phyloP scores from a whole-genome alignment of 495 filamentous ascomycete species.

The Stereocaulon alpinum region DNA sequence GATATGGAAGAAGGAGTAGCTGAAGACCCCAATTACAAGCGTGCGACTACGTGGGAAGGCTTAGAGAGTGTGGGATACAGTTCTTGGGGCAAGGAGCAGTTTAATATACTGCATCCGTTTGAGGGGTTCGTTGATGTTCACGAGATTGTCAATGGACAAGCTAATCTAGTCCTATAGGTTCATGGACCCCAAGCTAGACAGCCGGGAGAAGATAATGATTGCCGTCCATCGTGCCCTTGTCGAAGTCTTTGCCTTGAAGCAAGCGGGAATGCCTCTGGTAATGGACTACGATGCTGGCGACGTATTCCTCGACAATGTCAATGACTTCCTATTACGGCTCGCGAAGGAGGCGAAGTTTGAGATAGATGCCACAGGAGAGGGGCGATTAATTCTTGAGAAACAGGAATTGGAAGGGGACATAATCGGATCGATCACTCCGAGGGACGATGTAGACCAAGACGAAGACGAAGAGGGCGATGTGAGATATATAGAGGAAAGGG shows the following conservation, averaged over 20 bases:
- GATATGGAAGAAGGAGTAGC: neutral
- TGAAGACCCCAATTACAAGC: slow-evolving; percentile 34
- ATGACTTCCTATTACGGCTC: slow-evolving; percentile 1
- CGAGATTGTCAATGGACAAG: neutral
- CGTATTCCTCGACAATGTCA: neutral
- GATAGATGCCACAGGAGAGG: slow-evolving; percentile 9
- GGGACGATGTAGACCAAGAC: neutral
- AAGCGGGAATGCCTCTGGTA: slow-evolving; percentile 25
- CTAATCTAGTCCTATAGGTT: slow-evolving; percentile 18
- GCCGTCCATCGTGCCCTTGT: slow-evolving; percentile 51
- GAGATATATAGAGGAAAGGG: neutral
- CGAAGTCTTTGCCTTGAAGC: slow-evolving; percentile 44
- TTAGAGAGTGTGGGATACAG: slow-evolving; percentile 47
- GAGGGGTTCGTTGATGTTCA: slow-evolving; percentile 14
- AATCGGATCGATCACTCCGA: neutral
- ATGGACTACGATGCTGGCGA: slow-evolving; percentile 6
- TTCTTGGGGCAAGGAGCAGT: slow-evolving; percentile 24
- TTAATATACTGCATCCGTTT: slow-evolving; percentile 13
- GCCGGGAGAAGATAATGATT: slow-evolving; percentile 23
- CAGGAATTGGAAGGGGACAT: neutral
- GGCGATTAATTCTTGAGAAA: neutral
- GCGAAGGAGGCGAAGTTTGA: slow-evolving; percentile 25
- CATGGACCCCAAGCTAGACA: slow-evolving; percentile 18
- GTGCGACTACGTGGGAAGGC: slow-evolving; percentile 46
- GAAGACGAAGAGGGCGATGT: neutral